A percentile compares a stretch with the other conserved stretches of the same genome.
These are phyloP conservation scores for Trypanosoma caninum DNA, from an alignment of 208 protist genomes.

Conservation along the genomic window DNA sequence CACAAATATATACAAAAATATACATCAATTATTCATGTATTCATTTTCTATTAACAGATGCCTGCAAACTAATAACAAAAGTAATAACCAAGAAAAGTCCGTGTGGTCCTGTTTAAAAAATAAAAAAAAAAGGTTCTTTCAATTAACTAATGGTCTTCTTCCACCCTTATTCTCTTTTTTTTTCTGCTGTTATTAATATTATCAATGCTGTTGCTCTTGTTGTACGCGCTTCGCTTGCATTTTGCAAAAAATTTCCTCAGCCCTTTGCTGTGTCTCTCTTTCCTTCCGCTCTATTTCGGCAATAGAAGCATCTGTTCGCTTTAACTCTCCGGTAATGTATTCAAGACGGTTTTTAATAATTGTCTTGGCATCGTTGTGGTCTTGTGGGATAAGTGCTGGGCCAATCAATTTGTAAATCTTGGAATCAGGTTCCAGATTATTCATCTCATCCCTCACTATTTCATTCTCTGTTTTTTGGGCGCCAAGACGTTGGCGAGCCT, in stretches of 20 bases:
- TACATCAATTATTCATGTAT: too few species aligned
- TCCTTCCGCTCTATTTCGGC: constrained; percentile 81
- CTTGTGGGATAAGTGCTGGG: constrained; percentile 92
- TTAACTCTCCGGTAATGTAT: constrained; percentile 91
- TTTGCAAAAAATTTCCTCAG: constrained; percentile 74
- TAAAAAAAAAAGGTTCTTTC: too few species aligned
- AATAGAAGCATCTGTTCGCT: constrained; percentile 76
- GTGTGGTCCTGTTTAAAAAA: too few species aligned
- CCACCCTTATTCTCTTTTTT: too few species aligned
- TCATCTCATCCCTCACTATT: constrained; percentile 92
- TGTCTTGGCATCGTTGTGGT: constrained; percentile 87
- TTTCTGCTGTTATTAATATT: constrained; percentile 36
- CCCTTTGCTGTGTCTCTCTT: constrained; percentile 60
- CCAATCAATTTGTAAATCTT: constrained; percentile 95
- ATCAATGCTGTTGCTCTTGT: constrained; percentile 63
- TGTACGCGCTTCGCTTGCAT: constrained; percentile 81
- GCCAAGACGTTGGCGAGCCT: constrained; percentile 83
- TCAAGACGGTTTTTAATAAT: constrained; percentile 91
- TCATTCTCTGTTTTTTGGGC: constrained; percentile 95
- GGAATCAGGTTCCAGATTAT: constrained; percentile 85
- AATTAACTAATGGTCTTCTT: background rate
- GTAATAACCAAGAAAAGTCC: too few species aligned
- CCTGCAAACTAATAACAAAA: too few species aligned
- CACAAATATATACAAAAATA: too few species aligned
- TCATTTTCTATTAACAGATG: too few species aligned